Evolutionary conservation across 2,329 filamentous ascomycete genomes (phyloP), one percentile per base, ranked within the genome.

Genomic region (Fusarium succisae): DNA sequence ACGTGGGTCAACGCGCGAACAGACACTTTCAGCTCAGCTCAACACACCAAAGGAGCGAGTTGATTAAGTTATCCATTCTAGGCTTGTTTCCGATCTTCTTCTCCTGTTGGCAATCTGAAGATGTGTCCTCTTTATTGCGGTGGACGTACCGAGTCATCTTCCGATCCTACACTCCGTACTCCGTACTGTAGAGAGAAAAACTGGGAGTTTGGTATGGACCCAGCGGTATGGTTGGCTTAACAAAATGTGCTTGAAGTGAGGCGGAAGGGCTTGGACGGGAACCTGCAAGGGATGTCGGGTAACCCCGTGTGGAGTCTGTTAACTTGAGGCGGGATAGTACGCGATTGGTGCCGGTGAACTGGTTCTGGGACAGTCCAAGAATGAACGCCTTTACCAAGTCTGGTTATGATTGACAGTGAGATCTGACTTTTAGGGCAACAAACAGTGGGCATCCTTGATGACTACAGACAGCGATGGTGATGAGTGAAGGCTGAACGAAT

Each of bases 281-380:
- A 63, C 61, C 64, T 76, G 73, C 74, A 77, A 76, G 75, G 73
- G 74, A 78, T 71, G 64, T 76, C 76, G 77, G 77, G 77, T 77
- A 77, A 75, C 72, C 74, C 74, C 77, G 76, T 73, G 77, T 76
- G 77, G 77, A 77, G 72, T 68, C 56, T 26, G 54, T 56, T 51
- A 66, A 73, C 72, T 74, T 69, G 66, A 76, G 74, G 72, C 77
- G 77, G 77, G 74, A 79, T 69, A 57, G 73, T 69, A 76, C 76
- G 77, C 74, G 77, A 79, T 79, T 79, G 77, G 77, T 79, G 76
- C 77, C 77, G 61, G 56, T 70, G 73, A 75, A 76, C 73, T 77
- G 77, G 77, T 78, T 79, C 77, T 58, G 74, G 75, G 64, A 70
- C 67, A 48, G 55, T 51, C 51, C 67, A 74, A 63, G 57, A 64